Evolutionary conservation across 2,329 filamentous ascomycete species (phyloP), one percentile per base, ranked within the genome.

Genomic region (Neoarthrinium moseri): DNA sequence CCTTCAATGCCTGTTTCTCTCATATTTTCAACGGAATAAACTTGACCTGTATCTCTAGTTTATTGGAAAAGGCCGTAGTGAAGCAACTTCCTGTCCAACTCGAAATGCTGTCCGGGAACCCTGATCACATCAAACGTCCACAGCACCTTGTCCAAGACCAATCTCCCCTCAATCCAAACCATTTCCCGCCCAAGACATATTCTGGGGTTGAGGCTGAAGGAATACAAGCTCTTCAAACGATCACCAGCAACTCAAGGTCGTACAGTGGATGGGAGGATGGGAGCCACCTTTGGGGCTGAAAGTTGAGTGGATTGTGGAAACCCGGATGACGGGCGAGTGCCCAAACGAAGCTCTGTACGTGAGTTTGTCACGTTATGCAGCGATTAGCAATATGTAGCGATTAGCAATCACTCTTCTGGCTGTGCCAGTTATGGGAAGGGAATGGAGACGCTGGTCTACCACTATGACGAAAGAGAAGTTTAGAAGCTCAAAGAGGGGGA

Each of bases 401-500:
- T 29, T n/a, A n/a, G n/a, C n/a, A n/a, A n/a, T n/a, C n/a, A n/a
- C n/a, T n/a, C n/a, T n/a, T n/a, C n/a, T n/a, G n/a, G n/a, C n/a
- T n/a, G n/a, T n/a, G n/a, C n/a, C n/a, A n/a, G n/a, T n/a, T n/a
- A n/a, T n/a, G n/a, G n/a, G n/a, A n/a, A n/a, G n/a, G n/a, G n/a
- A n/a, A n/a, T n/a, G n/a, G n/a, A n/a, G n/a, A n/a, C n/a, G n/a
- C 8, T 29, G 8, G 26, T 8, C n/a, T n/a, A n/a, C n/a, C n/a
- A 8, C 18, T 29, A 13, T 20, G 35, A n/a, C 21, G 30, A 30
- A 29, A 43, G 26, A 17, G 6, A 11, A 29, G 43, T 48, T 47
- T 47, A 57, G 53, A 7, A 51, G 51, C 36, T 56, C 54, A 34
- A 18, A 34, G 2, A n/a, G 20, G 2, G 56, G 50, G 6, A 58